Percentiles rank a stretch among this genome's conserved stretches.
phyloP scores from a whole-genome alignment of 306 rosid species.

The Oemleria cerasiformis region DNA sequence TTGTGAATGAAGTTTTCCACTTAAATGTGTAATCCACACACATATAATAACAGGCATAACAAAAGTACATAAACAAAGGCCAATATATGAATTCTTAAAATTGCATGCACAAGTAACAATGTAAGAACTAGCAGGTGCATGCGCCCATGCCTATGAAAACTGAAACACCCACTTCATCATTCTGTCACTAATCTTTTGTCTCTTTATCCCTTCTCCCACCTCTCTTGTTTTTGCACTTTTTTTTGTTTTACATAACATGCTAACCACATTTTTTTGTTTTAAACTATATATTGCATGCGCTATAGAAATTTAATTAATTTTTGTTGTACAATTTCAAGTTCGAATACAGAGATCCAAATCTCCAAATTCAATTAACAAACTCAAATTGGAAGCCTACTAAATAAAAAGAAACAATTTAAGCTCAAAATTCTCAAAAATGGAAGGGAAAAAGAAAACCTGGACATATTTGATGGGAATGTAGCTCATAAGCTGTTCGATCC shows the following conservation, averaged over 20 bases:
- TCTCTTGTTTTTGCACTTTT: neutral
- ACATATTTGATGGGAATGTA: slow-evolving; percentile 53
- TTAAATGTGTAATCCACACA: neutral
- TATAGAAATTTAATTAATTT: no score
- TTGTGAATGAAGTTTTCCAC: neutral
- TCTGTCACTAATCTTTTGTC: no score
- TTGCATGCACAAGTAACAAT: no score
- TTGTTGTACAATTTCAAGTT: no score
- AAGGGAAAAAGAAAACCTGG: slow-evolving; percentile 43
- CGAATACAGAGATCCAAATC: neutral
- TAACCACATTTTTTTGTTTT: no score
- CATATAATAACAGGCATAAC: no score
- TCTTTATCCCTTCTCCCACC: neutral
- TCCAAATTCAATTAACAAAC: neutral
- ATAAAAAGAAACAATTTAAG: neutral
- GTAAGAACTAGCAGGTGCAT: no score
- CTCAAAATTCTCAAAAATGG: neutral
- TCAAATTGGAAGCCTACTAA: neutral
- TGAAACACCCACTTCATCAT: no score
- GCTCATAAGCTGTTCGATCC: slow-evolving; percentile 42
- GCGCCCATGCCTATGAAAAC: no score
- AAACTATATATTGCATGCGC: neutral
- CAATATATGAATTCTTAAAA: no score
- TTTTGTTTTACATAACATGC: no score
- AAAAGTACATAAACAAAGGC: no score